phyloP scores from a whole-genome alignment of 805 yeast species.

The Grigorovia jiainica region DNA sequence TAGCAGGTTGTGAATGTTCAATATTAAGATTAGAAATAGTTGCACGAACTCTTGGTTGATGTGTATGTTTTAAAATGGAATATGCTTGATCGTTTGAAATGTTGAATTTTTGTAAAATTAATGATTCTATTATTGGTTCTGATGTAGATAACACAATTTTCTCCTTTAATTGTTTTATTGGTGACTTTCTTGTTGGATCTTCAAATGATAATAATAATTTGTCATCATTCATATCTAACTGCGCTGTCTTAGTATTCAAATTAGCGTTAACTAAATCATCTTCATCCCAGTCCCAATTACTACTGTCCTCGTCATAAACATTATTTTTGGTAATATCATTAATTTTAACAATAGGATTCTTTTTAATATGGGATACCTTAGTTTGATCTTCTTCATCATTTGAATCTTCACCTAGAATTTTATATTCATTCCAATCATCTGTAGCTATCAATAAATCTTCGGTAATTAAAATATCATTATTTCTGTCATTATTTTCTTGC shows the following conservation, averaged over 20 bases:
- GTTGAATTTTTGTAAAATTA: conserved; percentile 55
- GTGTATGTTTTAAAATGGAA: conserved; percentile 71
- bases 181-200: neutral
- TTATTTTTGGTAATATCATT: conserved; percentile 5
- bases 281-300: conserved; percentile 34
- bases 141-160: neutral
- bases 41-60: conserved; percentile 84
- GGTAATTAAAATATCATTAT: conserved; percentile 26
- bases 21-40: conserved; percentile 84
- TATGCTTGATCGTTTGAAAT: conserved; percentile 85
- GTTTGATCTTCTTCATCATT: neutral
- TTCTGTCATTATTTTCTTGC: conserved; percentile 11
- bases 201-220: conserved; percentile 47
- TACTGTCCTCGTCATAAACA: conserved; percentile 21
- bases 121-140: conserved; percentile 43
- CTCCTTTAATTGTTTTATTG: conserved; percentile 1
- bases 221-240: conserved; percentile 81
- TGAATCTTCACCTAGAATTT: conserved; percentile 3
- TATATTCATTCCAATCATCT: conserved; percentile 70
- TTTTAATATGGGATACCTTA: neutral
- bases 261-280: conserved; percentile 71
- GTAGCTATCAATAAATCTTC: conserved; percentile 57
- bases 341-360: neutral
- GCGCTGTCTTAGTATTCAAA: conserved; percentile 23
- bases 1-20: conserved; percentile 86